Base-by-base conservation (phyloP, 1,284 basidiomycete genomes). In the Cryptococcus deneoformans region DNA sequence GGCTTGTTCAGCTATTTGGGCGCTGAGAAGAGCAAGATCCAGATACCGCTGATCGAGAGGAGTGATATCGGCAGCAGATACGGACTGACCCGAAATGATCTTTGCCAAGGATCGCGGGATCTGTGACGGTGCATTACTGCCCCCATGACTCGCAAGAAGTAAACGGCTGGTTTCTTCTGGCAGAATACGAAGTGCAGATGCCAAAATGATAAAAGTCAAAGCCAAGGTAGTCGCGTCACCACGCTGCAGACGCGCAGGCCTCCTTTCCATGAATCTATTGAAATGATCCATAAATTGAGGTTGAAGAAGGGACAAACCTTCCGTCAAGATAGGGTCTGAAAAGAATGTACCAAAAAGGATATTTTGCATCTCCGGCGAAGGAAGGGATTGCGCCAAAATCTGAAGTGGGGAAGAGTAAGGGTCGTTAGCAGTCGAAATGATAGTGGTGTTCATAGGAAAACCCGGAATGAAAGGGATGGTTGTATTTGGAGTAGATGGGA, bases 201-300 rank as follows among this genome's bases (percentile, higher is more conserved):
- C 72, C 8, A 76, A 62, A 51, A 73, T 67, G 5, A 67, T 68
- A 58, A 73, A 73, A 1, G 68, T 64, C 45, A 68, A 63, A 3
- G 74, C 73, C 5, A 76, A 58, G 0, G 71, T 76, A 1, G 73
- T 75, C 1, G 74, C 74, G 54, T 75, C 74, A n/a, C 71, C 71
- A 43, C 61, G 61, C 40, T 64, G 62, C 11, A 67, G 58, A 38
- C 66, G 59, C 4, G 56, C 57, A 4, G 51, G 43, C 11, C 61
- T 60, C 16, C 71, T 66, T 42, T 71, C 67, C 5, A 69, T 38
- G 29, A 75, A 46, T n/a, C 64, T 58, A 35, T 67, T 60, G 52
- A 69, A 70, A 44, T 72, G 69, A 0, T 70, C 68, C 14, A 65
- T 52, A 46, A 68, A 75, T 53, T 70, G 69, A 2, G 69, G 67